phyloP scores from a whole-genome alignment of 2,329 filamentous ascomycete genomes.

The Diaporthe velutina region DNA sequence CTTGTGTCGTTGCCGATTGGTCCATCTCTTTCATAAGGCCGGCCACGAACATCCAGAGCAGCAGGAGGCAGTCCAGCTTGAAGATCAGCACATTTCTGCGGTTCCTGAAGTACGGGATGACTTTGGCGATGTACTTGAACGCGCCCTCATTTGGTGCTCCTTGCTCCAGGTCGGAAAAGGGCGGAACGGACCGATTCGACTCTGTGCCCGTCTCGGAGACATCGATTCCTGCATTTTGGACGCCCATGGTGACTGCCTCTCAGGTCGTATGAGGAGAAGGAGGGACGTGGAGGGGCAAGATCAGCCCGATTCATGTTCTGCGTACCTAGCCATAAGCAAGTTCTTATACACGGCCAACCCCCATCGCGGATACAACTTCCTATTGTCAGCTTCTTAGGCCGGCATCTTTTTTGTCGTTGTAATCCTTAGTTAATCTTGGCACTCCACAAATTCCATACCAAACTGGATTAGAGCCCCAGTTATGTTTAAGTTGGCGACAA shows the following conservation, averaged over 20 bases:
- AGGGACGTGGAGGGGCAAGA: not conserved
- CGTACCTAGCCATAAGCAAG: not conserved
- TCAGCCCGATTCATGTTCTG: not conserved
- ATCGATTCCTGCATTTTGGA: not conserved
- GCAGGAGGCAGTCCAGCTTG: constrained; percentile 51
- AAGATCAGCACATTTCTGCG: constrained; percentile 51
- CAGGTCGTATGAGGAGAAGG: not conserved
- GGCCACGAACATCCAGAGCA: constrained; percentile 53
- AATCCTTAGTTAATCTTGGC: constrained; percentile 25
- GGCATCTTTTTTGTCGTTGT: not conserved
- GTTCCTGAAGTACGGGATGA: constrained; percentile 47
- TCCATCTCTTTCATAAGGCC: constrained; percentile 54
- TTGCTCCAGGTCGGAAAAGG: constrained; percentile 9
- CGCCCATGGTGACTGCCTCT: constrained; percentile 1
- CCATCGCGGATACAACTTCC: not conserved
- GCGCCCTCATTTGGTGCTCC: not conserved
- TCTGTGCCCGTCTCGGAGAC: constrained; percentile 1
- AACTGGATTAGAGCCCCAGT: constrained; percentile 1
- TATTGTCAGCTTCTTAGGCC: not conserved
- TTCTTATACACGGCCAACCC: not conserved
- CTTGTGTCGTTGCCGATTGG: constrained; percentile 52
- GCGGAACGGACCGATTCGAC: too few relatives aligned
- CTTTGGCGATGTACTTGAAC: constrained; percentile 36
- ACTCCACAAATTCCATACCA: not conserved
- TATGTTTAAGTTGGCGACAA: constrained; percentile 7